These are phyloP conservation scores for Ustilago vetiveriae DNA, from an alignment of 1,284 basidiomycete species.

Conservation along the genomic window DNA sequence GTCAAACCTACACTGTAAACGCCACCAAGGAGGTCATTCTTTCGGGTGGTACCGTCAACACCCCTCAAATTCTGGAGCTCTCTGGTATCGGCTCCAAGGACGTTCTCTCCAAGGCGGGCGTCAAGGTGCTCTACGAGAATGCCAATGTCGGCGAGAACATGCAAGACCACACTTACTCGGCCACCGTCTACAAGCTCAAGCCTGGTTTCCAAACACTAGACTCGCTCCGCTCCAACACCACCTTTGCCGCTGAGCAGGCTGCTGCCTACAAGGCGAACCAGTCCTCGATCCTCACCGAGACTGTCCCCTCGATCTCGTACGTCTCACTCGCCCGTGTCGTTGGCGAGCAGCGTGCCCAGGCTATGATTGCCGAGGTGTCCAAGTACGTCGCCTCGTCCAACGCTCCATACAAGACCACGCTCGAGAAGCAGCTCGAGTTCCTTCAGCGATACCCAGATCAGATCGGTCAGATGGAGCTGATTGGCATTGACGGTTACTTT, in stretches of 20 bases:
- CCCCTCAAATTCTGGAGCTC: conserved; percentile 70
- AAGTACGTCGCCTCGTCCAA: conserved; percentile 40
- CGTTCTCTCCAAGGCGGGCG: conserved; percentile 68
- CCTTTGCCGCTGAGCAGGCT: conserved; percentile 53
- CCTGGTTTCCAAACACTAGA: conserved; percentile 52
- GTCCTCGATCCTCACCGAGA: conserved; percentile 54
- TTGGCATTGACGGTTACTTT: conserved; percentile 63
- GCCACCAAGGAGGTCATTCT: conserved; percentile 58
- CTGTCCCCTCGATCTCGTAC: conserved; percentile 62
- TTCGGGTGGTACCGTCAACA: conserved; percentile 59
- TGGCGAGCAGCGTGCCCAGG: conserved; percentile 37
- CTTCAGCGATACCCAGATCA: conserved; percentile 44
- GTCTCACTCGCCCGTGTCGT: conserved; percentile 55
- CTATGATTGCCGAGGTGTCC: conserved; percentile 41
- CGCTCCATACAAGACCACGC: conserved; percentile 51
- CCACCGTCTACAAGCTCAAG: conserved; percentile 58
- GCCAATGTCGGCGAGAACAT: conserved; percentile 70
- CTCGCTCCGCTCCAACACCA: conserved; percentile 53
- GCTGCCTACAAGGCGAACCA: conserved; percentile 51
- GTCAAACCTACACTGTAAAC: conserved; percentile 49
- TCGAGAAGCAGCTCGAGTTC: conserved; percentile 61
- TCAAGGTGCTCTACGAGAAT: conserved; percentile 53
- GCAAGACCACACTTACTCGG: conserved; percentile 68
- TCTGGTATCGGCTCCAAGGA: conserved; percentile 70
- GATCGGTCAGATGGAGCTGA: conserved; percentile 62